Conservation (phyloP, 2,329 filamentous ascomycete species). For the Aspergillus sp. region DNA sequence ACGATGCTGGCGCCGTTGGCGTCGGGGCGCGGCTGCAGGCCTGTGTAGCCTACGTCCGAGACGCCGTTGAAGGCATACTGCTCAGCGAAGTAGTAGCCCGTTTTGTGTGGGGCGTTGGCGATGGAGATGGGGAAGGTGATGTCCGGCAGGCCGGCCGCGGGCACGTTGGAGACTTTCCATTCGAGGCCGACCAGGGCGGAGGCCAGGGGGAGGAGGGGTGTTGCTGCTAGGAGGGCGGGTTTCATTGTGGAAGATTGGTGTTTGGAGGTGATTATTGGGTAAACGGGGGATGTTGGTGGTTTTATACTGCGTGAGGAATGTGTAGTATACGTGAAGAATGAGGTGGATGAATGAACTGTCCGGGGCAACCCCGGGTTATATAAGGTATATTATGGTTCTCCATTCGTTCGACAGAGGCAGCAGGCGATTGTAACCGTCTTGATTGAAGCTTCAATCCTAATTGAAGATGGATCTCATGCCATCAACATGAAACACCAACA, state of each 20-base stretch:
- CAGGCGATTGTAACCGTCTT: too few relatives aligned
- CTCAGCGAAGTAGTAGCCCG: constrained; percentile 29
- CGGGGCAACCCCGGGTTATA: too few relatives aligned
- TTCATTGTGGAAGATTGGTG: constrained; percentile 13
- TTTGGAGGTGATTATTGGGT: neutral
- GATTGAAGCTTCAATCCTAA: too few relatives aligned
- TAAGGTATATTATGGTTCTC: too few relatives aligned
- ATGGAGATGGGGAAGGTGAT: constrained; percentile 25
- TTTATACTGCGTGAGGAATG: too few relatives aligned
- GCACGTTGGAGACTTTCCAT: constrained; percentile 14
- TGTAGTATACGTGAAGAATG: too few relatives aligned
- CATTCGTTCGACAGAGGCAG: too few relatives aligned
- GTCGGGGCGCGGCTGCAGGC: constrained; percentile 25
- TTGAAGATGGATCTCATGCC: neutral
- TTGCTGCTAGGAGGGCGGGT: constrained; percentile 6
- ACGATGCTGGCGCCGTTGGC: constrained; percentile 18
- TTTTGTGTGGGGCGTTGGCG: constrained; percentile 17
- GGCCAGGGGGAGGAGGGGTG: constrained; percentile 9
- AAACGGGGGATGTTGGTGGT: neutral
- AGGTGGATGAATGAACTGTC: too few relatives aligned
- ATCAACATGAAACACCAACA: neutral
- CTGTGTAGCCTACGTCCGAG: constrained; percentile 26
- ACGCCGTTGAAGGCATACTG: constrained; percentile 25
- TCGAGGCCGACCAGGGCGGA: constrained; percentile 13
- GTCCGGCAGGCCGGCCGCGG: constrained; percentile 16